These are phyloP conservation scores for Sarocladium oryzae DNA, from an alignment of 2,329 filamentous ascomycete genomes.

Conservation along the genomic window DNA sequence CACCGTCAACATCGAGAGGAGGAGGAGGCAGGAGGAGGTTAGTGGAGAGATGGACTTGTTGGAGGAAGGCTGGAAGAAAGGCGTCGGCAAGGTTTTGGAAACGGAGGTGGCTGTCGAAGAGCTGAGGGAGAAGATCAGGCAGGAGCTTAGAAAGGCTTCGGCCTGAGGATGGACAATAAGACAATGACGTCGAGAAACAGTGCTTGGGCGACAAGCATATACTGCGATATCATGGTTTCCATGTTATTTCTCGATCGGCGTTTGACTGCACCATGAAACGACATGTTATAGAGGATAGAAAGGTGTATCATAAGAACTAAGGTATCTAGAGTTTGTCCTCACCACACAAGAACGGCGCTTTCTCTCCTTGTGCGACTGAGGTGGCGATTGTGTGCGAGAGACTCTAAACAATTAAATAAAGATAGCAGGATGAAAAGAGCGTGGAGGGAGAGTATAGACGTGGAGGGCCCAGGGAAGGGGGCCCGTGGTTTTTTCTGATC, in stretches of 20 bases:
- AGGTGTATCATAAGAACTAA: neutral
- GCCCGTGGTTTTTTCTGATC: neutral
- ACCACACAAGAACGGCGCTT: neutral
- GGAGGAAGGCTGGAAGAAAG: constrained; percentile 72
- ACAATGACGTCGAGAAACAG: neutral
- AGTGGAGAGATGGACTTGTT: constrained; percentile 66
- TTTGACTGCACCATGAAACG: neutral
- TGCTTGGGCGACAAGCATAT: too few relatives aligned
- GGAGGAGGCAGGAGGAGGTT: constrained; percentile 62
- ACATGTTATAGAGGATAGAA: neutral
- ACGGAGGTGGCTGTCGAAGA: constrained; percentile 78
- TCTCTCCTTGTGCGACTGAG: too few relatives aligned
- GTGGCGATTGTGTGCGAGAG: neutral
- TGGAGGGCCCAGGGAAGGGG: neutral
- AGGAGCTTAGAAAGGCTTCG: constrained; percentile 41
- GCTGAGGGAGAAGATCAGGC: constrained; percentile 60
- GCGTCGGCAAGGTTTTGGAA: constrained; percentile 75
- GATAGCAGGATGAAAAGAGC: neutral
- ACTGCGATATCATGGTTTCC: too few relatives aligned
- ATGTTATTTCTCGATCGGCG: too few relatives aligned
- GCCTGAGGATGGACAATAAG: neutral
- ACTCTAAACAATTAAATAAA: neutral
- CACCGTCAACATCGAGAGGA: constrained; percentile 62
- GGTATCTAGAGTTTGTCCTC: neutral
- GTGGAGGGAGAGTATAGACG: neutral